These are phyloP conservation scores for Mrakia blollopis DNA, from an alignment of 768 basidiomycete genomes.

Conservation along the genomic window DNA sequence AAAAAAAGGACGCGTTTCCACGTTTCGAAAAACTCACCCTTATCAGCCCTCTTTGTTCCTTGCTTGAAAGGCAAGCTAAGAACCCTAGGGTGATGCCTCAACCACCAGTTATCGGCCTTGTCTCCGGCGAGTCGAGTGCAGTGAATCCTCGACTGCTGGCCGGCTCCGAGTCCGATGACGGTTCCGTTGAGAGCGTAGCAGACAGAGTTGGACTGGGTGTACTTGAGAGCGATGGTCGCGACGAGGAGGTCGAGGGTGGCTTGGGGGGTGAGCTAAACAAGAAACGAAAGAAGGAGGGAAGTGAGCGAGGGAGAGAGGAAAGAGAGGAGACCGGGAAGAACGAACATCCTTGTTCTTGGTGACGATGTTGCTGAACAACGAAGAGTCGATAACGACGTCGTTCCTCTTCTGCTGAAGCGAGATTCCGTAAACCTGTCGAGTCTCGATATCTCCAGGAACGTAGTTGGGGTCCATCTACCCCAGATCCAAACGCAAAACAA, in stretches of 20 bases:
- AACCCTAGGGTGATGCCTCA: constrained; percentile 91
- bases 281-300: constrained; percentile 7
- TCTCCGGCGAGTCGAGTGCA: constrained; percentile 95
- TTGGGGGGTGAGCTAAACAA: constrained; percentile 59
- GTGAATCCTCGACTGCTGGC: constrained; percentile 98
- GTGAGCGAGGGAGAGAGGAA: neutral
- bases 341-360: constrained; percentile 77
- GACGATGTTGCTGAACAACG: constrained; percentile 81
- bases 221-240: constrained; percentile 93
- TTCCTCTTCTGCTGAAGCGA: constrained; percentile 85
- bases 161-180: constrained; percentile 91
- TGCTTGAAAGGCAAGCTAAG: constrained; percentile 92
- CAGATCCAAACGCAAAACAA: neutral
- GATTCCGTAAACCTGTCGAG: constrained; percentile 91
- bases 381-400: constrained; percentile 73
- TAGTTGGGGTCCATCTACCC: constrained; percentile 80
- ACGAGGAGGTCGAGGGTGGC: constrained; percentile 90
- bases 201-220: constrained; percentile 98
- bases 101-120: constrained; percentile 99
- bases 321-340: constrained; percentile 9
- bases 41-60: constrained; percentile 94
- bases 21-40: constrained; percentile 42
- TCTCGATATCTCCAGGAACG: constrained; percentile 72
- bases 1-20: neutral
- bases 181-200: constrained; percentile 89